A percentile compares a stretch with the other conserved stretches of the same genome.
These are phyloP conservation scores for Luffa acutangula DNA, from an alignment of 306 rosid genomes.

Conservation along the genomic window DNA sequence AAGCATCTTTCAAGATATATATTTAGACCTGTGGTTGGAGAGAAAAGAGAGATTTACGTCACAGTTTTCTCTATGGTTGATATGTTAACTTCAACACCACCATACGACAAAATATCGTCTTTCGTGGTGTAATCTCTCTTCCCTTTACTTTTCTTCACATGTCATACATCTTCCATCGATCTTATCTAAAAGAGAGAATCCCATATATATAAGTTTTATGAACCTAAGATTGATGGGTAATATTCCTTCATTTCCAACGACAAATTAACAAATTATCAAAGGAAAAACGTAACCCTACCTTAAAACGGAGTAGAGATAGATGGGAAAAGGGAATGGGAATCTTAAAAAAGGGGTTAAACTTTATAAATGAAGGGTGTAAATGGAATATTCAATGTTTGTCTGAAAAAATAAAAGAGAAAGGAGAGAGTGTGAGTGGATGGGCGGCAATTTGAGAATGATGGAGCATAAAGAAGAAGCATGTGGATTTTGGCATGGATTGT, in stretches of 20 bases:
- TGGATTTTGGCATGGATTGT: conserved; percentile 7
- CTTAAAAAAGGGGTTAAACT: not conserved
- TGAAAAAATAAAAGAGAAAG: not conserved
- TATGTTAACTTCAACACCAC: not conserved
- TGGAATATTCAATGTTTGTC: not conserved
- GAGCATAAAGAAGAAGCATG: conserved; percentile 11
- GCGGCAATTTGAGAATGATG: conserved; percentile 12
- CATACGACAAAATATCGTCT: not conserved
- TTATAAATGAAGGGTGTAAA: not conserved
- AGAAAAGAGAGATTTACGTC: not conserved
- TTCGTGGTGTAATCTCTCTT: not conserved
- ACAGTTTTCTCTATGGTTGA: not conserved
- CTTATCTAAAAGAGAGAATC: not conserved
- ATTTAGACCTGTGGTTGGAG: not conserved
- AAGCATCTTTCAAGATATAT: not conserved
- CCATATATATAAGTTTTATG: not conserved
- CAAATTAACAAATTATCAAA: not conserved
- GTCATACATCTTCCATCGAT: not conserved
- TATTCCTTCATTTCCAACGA: not conserved
- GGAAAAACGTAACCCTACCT: not conserved
- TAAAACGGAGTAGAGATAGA: not conserved
- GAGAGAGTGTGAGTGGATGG: conserved; percentile 14
- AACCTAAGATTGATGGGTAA: not conserved
- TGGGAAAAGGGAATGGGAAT: not conserved
- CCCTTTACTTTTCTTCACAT: not conserved